Percentiles rank a stretch among this genome's conserved stretches.
Evolutionary conservation across 139 green algal species (phyloP).

Genomic region (Closterium sp.): DNA sequence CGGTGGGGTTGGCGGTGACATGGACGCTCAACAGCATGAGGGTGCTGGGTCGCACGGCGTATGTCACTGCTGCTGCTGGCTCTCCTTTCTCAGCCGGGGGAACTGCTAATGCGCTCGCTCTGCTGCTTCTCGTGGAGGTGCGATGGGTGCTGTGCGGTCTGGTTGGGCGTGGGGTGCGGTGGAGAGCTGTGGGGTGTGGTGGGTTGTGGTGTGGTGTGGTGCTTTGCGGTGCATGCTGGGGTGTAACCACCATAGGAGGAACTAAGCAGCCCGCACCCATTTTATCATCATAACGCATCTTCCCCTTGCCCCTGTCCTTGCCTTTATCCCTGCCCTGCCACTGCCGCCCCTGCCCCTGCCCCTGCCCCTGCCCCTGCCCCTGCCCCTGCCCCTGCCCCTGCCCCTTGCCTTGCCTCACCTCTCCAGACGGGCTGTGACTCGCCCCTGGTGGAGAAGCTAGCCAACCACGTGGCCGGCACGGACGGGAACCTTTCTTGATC

Average conservation of each 20-base stretch:
- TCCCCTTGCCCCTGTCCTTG: too few relatives aligned
- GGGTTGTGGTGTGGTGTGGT: not conserved
- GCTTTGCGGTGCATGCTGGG: not conserved
- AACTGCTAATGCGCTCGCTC: conserved; percentile 37
- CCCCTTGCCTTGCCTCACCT: too few relatives aligned
- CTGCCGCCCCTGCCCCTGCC: too few relatives aligned
- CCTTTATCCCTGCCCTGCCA: too few relatives aligned
- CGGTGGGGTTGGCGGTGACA: not conserved
- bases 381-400: too few relatives aligned
- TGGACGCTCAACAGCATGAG: conserved; percentile 22
- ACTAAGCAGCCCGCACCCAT: too few relatives aligned
- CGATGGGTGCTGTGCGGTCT: not conserved
- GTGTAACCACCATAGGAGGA: too few relatives aligned
- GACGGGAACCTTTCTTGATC: too few relatives aligned
- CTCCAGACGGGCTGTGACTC: not conserved
- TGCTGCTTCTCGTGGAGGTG: conserved; percentile 5
- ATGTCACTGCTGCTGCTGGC: conserved; percentile 46
- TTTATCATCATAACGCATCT: too few relatives aligned
- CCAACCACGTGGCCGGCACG: conserved; percentile 40
- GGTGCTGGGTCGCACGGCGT: conserved; percentile 57
- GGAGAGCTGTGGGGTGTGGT: not conserved
- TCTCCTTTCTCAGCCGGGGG: conserved; percentile 21
- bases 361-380: too few relatives aligned
- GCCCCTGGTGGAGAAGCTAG: conserved; percentile 47
- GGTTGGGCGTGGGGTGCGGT: not conserved